Base-by-base conservation (phyloP, 1,139 yeast species). In the Suhomyces terraborum region DNA sequence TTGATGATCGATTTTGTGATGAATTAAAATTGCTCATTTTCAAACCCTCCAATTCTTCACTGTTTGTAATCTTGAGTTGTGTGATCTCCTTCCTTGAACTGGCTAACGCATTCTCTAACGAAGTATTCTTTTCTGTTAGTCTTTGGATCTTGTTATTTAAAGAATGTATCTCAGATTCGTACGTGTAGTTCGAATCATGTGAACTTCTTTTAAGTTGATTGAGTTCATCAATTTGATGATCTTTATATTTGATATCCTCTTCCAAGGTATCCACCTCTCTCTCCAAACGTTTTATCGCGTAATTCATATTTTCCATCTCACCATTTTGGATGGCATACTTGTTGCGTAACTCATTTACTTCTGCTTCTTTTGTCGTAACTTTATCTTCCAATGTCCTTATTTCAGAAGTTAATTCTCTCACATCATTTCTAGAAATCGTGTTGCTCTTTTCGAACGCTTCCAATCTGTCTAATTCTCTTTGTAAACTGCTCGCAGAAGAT, bases 201-300 rank as follows among this genome's bases (percentile, higher is more conserved):
- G 46, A 36, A 4, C 41, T 27, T 8, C 41, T 41, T 12, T 38
- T 41, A 17, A 41, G 30, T 22, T 37, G 36, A 19, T 38, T 40
- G 10, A 50, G 33, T 23, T 47, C 51, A n/a, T 43, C 39, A 9
- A 50, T 35, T 21, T 47, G 46, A 17, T 43, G 38, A 28, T 46
- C 38, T 30, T 42, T 48, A 22, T 31, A 36, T 4, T 33, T 39
- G 6, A 49, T 14, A 12, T 47, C 53, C 23, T 47, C 47, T 32
- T 50, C 52, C 17, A 49, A 39, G 6, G 38, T 21, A 7, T 40
- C 43, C 10, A 50, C 41, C 33, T 50, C 49, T 20, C 46, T 35
- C 33, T 48, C 48, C 4, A 44, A 46, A 8, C 44, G 40, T 16
- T 16, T 36, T 10, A 38, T 26, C 2, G 40, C 36, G 19, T 38